phyloP scores from a whole-genome alignment of 2,329 filamentous ascomycete genomes.

The Fusarium torreyae region DNA sequence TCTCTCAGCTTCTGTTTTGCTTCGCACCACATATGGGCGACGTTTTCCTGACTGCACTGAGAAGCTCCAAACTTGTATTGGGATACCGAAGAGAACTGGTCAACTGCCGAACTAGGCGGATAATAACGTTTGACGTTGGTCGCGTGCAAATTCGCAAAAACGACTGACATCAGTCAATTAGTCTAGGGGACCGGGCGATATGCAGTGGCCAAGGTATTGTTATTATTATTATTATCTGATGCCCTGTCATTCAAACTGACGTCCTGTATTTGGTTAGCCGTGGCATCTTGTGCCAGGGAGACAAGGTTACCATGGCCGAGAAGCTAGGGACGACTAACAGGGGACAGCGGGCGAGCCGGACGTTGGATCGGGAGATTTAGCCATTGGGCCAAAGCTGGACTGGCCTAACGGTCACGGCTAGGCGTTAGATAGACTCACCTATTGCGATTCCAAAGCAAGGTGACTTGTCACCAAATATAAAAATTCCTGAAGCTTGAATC shows the following conservation, averaged over 20 bases:
- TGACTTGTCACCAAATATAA: slow-evolving; percentile 33
- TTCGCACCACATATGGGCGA: not conserved
- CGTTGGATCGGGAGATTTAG: slow-evolving; percentile 47
- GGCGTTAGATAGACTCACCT: slow-evolving; percentile 31
- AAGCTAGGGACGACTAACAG: slow-evolving; percentile 30
- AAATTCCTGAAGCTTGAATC: slow-evolving; percentile 23
- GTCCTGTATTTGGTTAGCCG: slow-evolving; percentile 17
- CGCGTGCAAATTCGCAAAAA: slow-evolving; percentile 9
- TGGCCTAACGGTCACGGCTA: slow-evolving; percentile 40
- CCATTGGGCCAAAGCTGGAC: slow-evolving; percentile 35
- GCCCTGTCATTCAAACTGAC: slow-evolving; percentile 20
- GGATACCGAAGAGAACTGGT: not conserved
- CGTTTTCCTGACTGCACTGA: not conserved
- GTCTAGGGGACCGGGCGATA: slow-evolving; percentile 5
- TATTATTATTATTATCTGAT: slow-evolving; percentile 11
- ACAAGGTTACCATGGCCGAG: slow-evolving; percentile 34
- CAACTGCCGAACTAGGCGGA: slow-evolving; percentile 4
- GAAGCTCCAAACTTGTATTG: not conserved
- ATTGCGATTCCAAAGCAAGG: slow-evolving; percentile 14
- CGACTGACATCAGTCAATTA: slow-evolving; percentile 11
- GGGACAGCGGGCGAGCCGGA: slow-evolving; percentile 34
- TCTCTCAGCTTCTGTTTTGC: slow-evolving; percentile 4
- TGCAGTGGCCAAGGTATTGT: slow-evolving; percentile 1
- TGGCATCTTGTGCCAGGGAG: slow-evolving; percentile 19
- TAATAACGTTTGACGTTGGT: slow-evolving; percentile 18